Conservation (phyloP, 495 filamentous ascomycete genomes). For the Barbatosphaeria neglecta region DNA sequence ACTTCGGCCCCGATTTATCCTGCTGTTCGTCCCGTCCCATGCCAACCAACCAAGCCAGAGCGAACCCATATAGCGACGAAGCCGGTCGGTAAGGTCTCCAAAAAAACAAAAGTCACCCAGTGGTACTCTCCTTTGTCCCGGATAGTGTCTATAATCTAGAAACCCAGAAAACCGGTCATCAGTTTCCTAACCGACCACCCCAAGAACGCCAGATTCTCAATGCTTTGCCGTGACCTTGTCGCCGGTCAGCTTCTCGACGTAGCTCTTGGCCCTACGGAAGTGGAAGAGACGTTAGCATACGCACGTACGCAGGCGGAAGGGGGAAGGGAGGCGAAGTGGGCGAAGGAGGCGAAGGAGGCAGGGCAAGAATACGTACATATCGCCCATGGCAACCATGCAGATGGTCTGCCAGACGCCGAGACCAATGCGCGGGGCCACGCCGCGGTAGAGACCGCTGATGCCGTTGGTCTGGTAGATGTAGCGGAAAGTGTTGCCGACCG, state of each 20-base stretch:
- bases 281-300: slow-evolving; percentile 8
- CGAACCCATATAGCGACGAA: too few relatives aligned
- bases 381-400: slow-evolving; percentile 98
- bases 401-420: slow-evolving; percentile 98
- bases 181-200: not conserved
- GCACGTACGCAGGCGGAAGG: not conserved
- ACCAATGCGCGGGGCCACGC: slow-evolving; percentile 85
- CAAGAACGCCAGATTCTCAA: slow-evolving; percentile 42
- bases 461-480: slow-evolving; percentile 91
- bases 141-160: too few relatives aligned
- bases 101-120: too few relatives aligned
- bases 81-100: too few relatives aligned
- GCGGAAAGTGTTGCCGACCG: slow-evolving; percentile 78
- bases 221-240: slow-evolving; percentile 94
- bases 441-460: slow-evolving; percentile 86
- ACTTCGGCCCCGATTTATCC: too few relatives aligned
- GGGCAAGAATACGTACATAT: slow-evolving; percentile 61
- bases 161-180: not conserved
- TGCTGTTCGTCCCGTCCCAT: too few relatives aligned
- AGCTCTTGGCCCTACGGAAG: slow-evolving; percentile 83
- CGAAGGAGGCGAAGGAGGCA: not conserved
- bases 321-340: not conserved
- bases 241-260: slow-evolving; percentile 94
- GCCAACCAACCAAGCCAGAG: too few relatives aligned
- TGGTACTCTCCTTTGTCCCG: too few relatives aligned